phyloP scores from a whole-genome alignment of 768 basidiomycete species.

The Phylloporus sp. region DNA sequence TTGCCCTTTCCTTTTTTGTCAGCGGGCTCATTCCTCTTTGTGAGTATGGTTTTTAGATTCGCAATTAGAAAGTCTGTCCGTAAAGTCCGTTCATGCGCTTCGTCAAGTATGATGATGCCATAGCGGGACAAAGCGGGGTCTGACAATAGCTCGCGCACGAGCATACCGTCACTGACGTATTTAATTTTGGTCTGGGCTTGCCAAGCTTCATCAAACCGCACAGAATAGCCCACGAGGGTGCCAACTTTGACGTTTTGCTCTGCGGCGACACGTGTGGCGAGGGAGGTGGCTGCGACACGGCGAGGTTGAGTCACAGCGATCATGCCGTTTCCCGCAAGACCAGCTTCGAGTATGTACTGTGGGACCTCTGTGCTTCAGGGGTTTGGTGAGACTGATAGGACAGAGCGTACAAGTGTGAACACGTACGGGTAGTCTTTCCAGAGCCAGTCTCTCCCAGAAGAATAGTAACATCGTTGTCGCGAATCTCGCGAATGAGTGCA shows the following conservation, averaged over 20 bases:
- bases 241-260: constrained; percentile 79
- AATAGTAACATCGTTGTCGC: constrained; percentile 77
- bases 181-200: constrained; percentile 80
- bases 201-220: constrained; percentile 88
- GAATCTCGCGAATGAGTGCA: constrained; percentile 68
- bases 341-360: constrained; percentile 88
- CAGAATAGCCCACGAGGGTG: constrained; percentile 83
- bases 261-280: constrained; percentile 85
- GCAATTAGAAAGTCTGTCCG: constrained; percentile 93
- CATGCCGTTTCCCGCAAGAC: constrained; percentile 63
- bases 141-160: constrained; percentile 85
- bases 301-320: constrained; percentile 96
- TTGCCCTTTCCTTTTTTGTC: constrained; percentile 47
- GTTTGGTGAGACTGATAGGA: constrained; percentile 16
- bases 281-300: constrained; percentile 89
- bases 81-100: constrained; percentile 94
- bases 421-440: constrained; percentile 96
- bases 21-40: constrained; percentile 48
- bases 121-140: constrained; percentile 77
- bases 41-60: constrained; percentile 79
- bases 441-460: constrained; percentile 97
- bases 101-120: constrained; percentile 88
- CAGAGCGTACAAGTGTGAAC: background rate
- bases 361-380: constrained; percentile 74
- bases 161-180: constrained; percentile 97